These are phyloP conservation scores for Colletotrichum sidae DNA, from an alignment of 2,329 filamentous ascomycete species.

Conservation along the genomic window DNA sequence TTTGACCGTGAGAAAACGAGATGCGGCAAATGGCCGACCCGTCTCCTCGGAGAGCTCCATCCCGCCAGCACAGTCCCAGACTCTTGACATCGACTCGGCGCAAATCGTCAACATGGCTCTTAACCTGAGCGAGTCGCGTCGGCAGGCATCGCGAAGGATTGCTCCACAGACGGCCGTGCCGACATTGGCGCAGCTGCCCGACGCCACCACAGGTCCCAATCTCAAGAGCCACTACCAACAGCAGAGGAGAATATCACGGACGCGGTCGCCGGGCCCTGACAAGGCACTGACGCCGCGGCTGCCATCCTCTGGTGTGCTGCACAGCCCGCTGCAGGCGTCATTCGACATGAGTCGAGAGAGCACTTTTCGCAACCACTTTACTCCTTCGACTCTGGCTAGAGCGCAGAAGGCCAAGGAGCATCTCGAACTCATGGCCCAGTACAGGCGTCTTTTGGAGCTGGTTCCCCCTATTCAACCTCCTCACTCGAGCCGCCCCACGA, in stretches of 20 bases:
- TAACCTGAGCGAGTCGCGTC: constrained; percentile 84
- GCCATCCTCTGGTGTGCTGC: constrained; percentile 53
- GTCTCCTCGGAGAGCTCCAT: constrained; percentile 33
- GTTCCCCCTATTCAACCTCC: constrained; percentile 77
- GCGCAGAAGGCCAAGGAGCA: constrained; percentile 87
- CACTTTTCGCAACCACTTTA: constrained; percentile 74
- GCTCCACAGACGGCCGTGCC: constrained; percentile 61
- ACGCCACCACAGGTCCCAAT: constrained; percentile 66
- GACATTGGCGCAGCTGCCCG: constrained; percentile 63
- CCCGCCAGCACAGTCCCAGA: constrained; percentile 40
- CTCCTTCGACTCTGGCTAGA: constrained; percentile 82
- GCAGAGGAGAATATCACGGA: constrained; percentile 72
- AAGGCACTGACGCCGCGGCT: constrained; percentile 54
- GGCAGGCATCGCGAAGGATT: constrained; percentile 70
- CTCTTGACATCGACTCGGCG: constrained; percentile 79
- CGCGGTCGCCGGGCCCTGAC: constrained; percentile 68
- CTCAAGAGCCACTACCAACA: constrained; percentile 78
- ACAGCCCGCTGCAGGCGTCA: constrained; percentile 59
- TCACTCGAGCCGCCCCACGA: constrained; percentile 49
- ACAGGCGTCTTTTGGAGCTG: constrained; percentile 81
- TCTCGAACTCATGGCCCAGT: constrained; percentile 87
- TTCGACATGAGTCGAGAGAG: constrained; percentile 58
- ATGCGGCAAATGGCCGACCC: constrained; percentile 40
- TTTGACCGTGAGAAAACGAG: constrained; percentile 34
- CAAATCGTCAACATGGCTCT: constrained; percentile 95